Evolutionary conservation across 169 alveolate genomes (phyloP), one percentile per base, ranked within the genome.

Genomic region (Toxoplasma gondii): DNA sequence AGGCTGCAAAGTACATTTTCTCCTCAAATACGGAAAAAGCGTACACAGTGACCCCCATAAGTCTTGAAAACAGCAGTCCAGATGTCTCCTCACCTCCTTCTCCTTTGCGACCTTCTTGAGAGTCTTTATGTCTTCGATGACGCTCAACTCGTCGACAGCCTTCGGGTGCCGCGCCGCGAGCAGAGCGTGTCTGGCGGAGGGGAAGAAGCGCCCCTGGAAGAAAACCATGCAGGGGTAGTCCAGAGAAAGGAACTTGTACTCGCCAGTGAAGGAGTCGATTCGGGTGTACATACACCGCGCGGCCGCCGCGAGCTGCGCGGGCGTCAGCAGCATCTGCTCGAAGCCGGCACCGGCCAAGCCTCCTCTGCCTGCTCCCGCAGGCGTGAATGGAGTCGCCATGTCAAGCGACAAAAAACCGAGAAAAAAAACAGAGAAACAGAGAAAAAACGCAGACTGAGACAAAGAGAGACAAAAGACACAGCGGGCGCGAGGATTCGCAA

Each of bases 201-300:
- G 92, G 54, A 90, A 94, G 80, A 91, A 86, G 10, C 93, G 49
- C 1, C 94, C 96, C 53, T 91, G 94, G 78, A 91, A 94, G 64
- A 74, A 94, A 4, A 94, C 88, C 19, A 78, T 49, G 41, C 88
- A 49, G 22, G 96, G 96, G 41, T 74, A 94, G 58, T 91, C 94
- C 5, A 94, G 54, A 5, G 94, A 84, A 0, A 94, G 94, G 53
- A 70, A 94, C 38, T 84, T 88, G 88, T 38, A 94, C 43, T 87
- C 96, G 53, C 96, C 96, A 9, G 94, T 88, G 82, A 94, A 94
- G 19, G 96, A 90, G 82, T 94, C 96, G 43, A 94, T 84, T 84
- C 96, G 94, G 69, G 96, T 94, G 94, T 92, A 92, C 94, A 92
- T 49, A 67, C 92, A 92, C 94, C 94, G 34, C 78, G 94, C 94